phyloP scores from a whole-genome alignment of 2,329 filamentous ascomycete species.

The Nemania abortiva region DNA sequence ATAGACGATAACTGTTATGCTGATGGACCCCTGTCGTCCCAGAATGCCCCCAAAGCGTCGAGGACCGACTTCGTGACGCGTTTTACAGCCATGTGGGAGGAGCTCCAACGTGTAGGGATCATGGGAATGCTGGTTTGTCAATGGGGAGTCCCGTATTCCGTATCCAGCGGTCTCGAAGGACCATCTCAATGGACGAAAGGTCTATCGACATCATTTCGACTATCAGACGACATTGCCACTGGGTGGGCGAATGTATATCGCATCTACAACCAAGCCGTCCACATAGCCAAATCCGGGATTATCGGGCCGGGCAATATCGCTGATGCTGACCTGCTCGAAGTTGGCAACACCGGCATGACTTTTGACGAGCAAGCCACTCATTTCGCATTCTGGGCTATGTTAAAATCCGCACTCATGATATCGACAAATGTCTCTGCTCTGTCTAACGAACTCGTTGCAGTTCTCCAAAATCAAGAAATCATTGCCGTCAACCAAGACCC shows the following conservation, averaged over 20 bases:
- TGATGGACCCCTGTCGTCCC: constrained; percentile 23
- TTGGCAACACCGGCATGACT: constrained; percentile 32
- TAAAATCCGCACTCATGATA: constrained; percentile 36
- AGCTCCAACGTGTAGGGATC: constrained; percentile 29
- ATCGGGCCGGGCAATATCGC: constrained; percentile 30
- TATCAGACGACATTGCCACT: constrained; percentile 35
- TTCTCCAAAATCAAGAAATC: constrained; percentile 30
- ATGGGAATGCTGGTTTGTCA: constrained; percentile 34
- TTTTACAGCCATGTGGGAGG: constrained; percentile 31
- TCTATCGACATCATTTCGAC: constrained; percentile 32
- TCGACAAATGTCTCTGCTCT: constrained; percentile 29
- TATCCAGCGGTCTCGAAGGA: constrained; percentile 26
- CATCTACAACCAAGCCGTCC: constrained; percentile 35
- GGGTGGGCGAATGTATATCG: constrained; percentile 34
- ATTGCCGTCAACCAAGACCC: constrained; percentile 34
- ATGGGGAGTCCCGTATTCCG: constrained; percentile 35
- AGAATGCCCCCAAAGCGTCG: constrained; percentile 30
- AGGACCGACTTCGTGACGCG: constrained; percentile 34
- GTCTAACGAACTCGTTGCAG: constrained; percentile 23
- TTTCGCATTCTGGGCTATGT: constrained; percentile 33
- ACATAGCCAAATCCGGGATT: constrained; percentile 31
- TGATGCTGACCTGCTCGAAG: constrained; percentile 35
- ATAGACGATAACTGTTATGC: constrained; percentile 36
- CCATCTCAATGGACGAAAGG: constrained; percentile 32
- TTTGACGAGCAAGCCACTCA: constrained; percentile 36